phyloP scores from a whole-genome alignment of 345 rosid species.

The Diplotaxis tenuifolia region DNA sequence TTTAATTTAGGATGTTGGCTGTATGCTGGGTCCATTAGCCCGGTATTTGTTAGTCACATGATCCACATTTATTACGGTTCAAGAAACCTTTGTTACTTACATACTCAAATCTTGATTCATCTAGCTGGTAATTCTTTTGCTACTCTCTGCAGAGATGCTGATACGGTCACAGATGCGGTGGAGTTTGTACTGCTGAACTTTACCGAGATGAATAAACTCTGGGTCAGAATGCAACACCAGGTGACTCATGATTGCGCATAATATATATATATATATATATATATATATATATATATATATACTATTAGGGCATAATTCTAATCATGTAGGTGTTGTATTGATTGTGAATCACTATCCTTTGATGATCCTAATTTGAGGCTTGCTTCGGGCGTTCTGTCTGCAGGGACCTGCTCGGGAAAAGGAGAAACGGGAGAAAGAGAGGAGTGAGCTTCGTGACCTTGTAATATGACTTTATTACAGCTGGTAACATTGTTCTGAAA shows the following conservation, averaged over 20 bases:
- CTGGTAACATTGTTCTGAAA: constrained; percentile 50
- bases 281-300: constrained; percentile 59
- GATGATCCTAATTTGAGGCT: constrained; percentile 97
- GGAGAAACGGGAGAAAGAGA: constrained; percentile 97
- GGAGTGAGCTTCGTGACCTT: constrained; percentile 99
- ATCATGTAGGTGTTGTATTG: constrained; percentile 93
- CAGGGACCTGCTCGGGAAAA: constrained; percentile 99
- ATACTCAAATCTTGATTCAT: constrained; percentile 15
- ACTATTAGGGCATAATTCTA: constrained; percentile 92
- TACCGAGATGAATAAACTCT: constrained; percentile 98
- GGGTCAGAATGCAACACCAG: constrained; percentile 99
- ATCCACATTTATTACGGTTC: neutral
- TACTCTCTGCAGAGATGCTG: constrained; percentile 73
- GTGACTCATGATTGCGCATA: constrained; percentile 86
- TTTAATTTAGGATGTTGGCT: neutral
- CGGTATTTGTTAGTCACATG: neutral
- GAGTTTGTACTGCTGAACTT: constrained; percentile 97
- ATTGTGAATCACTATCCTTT: constrained; percentile 93
- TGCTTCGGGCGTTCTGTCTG: constrained; percentile 99
- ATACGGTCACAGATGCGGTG: constrained; percentile 84
- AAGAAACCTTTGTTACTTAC: constrained; percentile 2
- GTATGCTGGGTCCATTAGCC: neutral
- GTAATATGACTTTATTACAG: constrained; percentile 59
- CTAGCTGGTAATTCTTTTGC: constrained; percentile 14
- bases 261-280: constrained; percentile 60